Evolutionary conservation across 805 yeast species (phyloP), one percentile per base, ranked within the genome.

Genomic region (Candida morakotiae): DNA sequence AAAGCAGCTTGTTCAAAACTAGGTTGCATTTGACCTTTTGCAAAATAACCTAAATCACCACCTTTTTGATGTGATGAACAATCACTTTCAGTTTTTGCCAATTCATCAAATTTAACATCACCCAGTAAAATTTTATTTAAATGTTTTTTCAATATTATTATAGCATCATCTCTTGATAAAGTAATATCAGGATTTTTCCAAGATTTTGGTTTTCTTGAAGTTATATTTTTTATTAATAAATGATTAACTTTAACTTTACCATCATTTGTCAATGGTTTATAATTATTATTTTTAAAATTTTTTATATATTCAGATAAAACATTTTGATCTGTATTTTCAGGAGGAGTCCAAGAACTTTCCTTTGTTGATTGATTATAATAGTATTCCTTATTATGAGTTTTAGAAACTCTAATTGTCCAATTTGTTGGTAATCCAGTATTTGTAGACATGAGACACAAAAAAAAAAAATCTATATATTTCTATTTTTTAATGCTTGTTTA

Each of bases 21-120:
- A 24, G 96, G 96, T 60, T 93, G 98, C 98, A 93, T 93, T 50
- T 83, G 88, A 27, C 96, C 96, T 43, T 73, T 79, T 17, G 84
- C 87, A 55, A 93, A 93, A 53, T 65, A 79, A 0, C 98, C 98
- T 50, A 93, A 69, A 58, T 93, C 98, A 31, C 98, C 98, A 15
- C 88, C 87, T 52, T 85, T 80, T 32, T 83, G 68, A 51, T 84
- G 94, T 9, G 94, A 83, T 13, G 85, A 76, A 60, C 97, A 88
- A 56, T 91, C 98, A 44, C 94, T 82, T 56, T 87, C 93, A 2
- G 87, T 79, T 25, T 68, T 56, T 0, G 97, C 97, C 42, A 93
- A 62, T 30, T 84, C 83, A 22, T 75, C 75, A 30, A 93, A 73
- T 7, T 79, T 70, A 10, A 72, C 64, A 35, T 79, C 83, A 20